Conservation (phyloP, 805 yeast species). For the Myxozyma neglecta region DNA sequence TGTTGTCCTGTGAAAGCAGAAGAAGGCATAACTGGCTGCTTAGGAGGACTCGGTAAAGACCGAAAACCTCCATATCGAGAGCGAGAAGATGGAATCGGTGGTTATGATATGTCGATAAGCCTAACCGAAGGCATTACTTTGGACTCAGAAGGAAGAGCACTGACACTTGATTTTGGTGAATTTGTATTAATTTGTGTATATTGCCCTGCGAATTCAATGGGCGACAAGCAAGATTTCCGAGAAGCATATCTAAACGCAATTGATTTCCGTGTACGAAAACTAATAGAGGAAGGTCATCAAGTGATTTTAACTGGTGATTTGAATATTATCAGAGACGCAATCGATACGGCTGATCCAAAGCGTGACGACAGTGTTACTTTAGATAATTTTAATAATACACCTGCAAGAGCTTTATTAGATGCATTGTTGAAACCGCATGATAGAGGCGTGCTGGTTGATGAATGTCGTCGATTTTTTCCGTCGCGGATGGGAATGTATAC, state of each 20-base stretch:
- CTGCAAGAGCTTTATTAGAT: slow-evolving; percentile 23
- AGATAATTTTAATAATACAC: slow-evolving; percentile 28
- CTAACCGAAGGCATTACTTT: slow-evolving; percentile 47
- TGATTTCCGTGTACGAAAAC: slow-evolving; percentile 59
- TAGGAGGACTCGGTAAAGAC: slow-evolving; percentile 35
- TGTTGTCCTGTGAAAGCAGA: slow-evolving; percentile 55
- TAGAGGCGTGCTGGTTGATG: slow-evolving; percentile 26
- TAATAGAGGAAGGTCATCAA: slow-evolving; percentile 58
- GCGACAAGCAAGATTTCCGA: slow-evolving; percentile 55
- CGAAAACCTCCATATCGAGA: slow-evolving; percentile 36
- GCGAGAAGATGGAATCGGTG: slow-evolving; percentile 28
- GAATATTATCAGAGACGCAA: slow-evolving; percentile 74
- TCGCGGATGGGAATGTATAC: slow-evolving; percentile 70
- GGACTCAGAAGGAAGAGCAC: slow-evolving; percentile 84
- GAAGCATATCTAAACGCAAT: slow-evolving; percentile 58
- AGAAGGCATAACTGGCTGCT: slow-evolving; percentile 83
- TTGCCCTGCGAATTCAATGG: slow-evolving; percentile 93
- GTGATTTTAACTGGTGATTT: slow-evolving; percentile 87
- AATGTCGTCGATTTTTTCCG: slow-evolving; percentile 52
- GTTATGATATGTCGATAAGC: slow-evolving; percentile 33
- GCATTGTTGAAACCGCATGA: slow-evolving; percentile 20
- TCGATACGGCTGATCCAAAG: slow-evolving; percentile 76
- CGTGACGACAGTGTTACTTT: slow-evolving; percentile 39
- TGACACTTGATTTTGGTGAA: slow-evolving; percentile 63
- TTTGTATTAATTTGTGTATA: slow-evolving; percentile 57